Evolutionary conservation across 495 filamentous ascomycete species (phyloP), one percentile per base, ranked within the genome.

Genomic region (Aspergillus hancockii): DNA sequence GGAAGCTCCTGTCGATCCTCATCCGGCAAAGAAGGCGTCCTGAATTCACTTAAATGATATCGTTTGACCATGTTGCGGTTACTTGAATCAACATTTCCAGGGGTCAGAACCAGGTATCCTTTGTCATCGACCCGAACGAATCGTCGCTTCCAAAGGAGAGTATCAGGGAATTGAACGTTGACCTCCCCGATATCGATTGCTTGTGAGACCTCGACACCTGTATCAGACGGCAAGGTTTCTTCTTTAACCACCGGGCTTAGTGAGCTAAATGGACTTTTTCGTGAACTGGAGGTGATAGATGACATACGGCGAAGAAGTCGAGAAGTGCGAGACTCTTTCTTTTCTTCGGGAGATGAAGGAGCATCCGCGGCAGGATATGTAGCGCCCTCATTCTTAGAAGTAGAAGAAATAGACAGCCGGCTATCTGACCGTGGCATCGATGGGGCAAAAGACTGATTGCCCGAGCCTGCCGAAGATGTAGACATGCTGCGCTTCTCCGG

Each of bases 151-250:
- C 93, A 97, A 10, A 97, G 79, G 22, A 97, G 80, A 46, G 88
- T 93, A 69, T 95, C 93, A 1, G 93, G 92, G 66, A 97, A 96
- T 65, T 97, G 93, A 4, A 96, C 86, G 62, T 97, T 96, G 52
- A 96, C 86, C 66, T 96, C 92, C 40, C 93, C 92, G 69, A 95
- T 82, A 52, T 87, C 83, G 28, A 88, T 75, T 21, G 84, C 82
- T 34, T 73, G 69, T 64, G 71, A 63, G 63, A 68, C 61, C 64
- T 71, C 64, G 54, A 60, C 72, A 57, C 63, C 57, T 51, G 63
- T 59, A 38, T 60, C 68, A 8, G 68, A 54, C 3, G 55, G 50
- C 16, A 59, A 64, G 52, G 69, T 70, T 49, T 84, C 79, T 67
- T 91, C 88, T 41, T 86, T 81, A 21, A 88, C 79, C 1, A 82